Conservation (phyloP, 192 early-diverging fungal species). For the Helicostylum pulchrum region DNA sequence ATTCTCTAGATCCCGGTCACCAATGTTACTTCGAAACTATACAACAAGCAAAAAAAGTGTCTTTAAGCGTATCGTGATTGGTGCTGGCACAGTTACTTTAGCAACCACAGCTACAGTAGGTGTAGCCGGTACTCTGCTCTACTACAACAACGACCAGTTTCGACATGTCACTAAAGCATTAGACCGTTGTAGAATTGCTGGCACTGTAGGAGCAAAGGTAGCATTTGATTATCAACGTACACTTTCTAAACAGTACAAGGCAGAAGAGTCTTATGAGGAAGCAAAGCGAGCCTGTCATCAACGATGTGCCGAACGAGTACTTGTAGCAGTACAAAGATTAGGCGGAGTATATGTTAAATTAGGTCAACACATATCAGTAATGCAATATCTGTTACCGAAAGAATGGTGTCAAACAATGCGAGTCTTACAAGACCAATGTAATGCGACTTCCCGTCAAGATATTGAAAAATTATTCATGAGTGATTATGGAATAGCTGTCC, state of each 20-base stretch:
- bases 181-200: constrained; percentile 38
- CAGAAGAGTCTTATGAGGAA: constrained; percentile 28
- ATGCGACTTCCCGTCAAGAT: constrained; percentile 69
- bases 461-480: constrained; percentile 62
- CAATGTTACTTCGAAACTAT: no score
- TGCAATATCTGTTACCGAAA: constrained; percentile 78
- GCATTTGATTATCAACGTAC: constrained; percentile 57
- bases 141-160: constrained; percentile 24
- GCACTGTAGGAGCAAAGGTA: constrained; percentile 37
- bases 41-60: neutral
- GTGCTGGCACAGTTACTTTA: neutral
- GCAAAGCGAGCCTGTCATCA: constrained; percentile 56
- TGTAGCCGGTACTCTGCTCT: constrained; percentile 9
- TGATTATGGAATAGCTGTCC: constrained; percentile 66
- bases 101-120: neutral
- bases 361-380: constrained; percentile 77
- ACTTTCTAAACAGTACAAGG: constrained; percentile 20
- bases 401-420: constrained; percentile 88
- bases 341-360: constrained; percentile 91
- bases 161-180: constrained; percentile 35
- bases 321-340: constrained; percentile 57
- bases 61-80: neutral
- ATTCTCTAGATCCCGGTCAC: no score
- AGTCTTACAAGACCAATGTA: constrained; percentile 80
- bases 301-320: constrained; percentile 60